phyloP scores from a whole-genome alignment of 257 asterid species.

The Schizonepeta tenuifolia region DNA sequence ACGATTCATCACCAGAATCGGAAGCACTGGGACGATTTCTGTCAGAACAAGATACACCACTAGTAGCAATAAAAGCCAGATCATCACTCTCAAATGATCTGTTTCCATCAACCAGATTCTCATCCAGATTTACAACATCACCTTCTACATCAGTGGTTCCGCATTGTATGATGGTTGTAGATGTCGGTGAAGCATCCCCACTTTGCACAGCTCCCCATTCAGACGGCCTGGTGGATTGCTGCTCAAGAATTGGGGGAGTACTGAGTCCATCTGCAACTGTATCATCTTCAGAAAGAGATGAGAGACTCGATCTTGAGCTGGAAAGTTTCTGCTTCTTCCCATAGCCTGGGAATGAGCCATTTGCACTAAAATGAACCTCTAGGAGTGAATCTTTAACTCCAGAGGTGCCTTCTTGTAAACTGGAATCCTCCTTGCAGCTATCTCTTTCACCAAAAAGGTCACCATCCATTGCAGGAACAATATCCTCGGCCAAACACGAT shows the following conservation, averaged over 20 bases:
- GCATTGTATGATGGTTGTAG: slow-evolving; percentile 31
- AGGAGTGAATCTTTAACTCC: slow-evolving; percentile 33
- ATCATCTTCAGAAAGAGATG: slow-evolving; percentile 42
- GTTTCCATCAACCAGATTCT: slow-evolving; percentile 35
- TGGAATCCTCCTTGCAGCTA: slow-evolving; percentile 34
- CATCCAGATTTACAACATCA: slow-evolving; percentile 32
- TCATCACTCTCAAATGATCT: slow-evolving; percentile 35
- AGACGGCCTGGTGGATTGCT: slow-evolving; percentile 35
- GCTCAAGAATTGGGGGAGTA: slow-evolving; percentile 40
- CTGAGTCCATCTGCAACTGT: slow-evolving; percentile 36
- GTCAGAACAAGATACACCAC: slow-evolving; percentile 38
- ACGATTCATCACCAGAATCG: slow-evolving; percentile 43
- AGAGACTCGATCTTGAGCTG: slow-evolving; percentile 40
- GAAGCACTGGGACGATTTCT: slow-evolving; percentile 35
- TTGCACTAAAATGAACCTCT: slow-evolving; percentile 38
- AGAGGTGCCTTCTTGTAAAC: slow-evolving; percentile 36
- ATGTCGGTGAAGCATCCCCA: slow-evolving; percentile 37
- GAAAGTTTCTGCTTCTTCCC: slow-evolving; percentile 49
- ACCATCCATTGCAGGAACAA: slow-evolving; percentile 42
- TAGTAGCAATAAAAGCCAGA: slow-evolving; percentile 30
- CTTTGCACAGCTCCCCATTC: slow-evolving; percentile 41
- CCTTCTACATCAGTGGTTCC: slow-evolving; percentile 30
- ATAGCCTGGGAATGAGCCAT: slow-evolving; percentile 35
- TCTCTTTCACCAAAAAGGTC: slow-evolving; percentile 37
- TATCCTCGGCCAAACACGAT: slow-evolving; percentile 29